These are phyloP conservation scores for Diaporthe citriasiana DNA, from an alignment of 2,329 filamentous ascomycete species.

Conservation along the genomic window DNA sequence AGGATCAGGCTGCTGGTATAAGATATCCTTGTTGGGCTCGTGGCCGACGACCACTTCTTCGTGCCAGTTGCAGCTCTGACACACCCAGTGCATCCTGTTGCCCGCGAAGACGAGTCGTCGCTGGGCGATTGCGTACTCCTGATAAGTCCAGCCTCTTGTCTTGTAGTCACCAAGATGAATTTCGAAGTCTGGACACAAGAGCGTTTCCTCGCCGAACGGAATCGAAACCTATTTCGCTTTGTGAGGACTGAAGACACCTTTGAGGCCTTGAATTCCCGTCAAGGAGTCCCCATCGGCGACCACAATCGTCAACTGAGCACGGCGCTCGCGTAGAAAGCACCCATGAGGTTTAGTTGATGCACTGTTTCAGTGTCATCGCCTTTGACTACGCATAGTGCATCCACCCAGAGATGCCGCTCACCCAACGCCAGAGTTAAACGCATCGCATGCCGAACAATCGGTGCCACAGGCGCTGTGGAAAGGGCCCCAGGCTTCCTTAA, in stretches of 20 bases:
- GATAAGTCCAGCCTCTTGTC: constrained; percentile 15
- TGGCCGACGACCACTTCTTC: neutral
- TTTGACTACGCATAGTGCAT: constrained; percentile 52
- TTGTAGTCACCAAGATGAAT: neutral
- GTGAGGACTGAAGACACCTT: neutral
- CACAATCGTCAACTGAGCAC: constrained; percentile 46
- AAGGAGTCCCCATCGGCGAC: constrained; percentile 1
- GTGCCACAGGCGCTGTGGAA: constrained; percentile 45
- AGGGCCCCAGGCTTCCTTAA: neutral
- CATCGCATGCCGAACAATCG: constrained; percentile 42
- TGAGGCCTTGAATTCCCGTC: constrained; percentile 3
- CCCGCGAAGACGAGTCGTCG: neutral
- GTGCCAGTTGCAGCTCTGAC: neutral
- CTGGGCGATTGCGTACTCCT: constrained; percentile 8
- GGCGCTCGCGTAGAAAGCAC: constrained; percentile 45
- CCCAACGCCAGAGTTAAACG: constrained; percentile 40
- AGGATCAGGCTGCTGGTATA: too few relatives aligned
- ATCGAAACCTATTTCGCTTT: neutral
- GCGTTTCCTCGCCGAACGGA: constrained; percentile 2
- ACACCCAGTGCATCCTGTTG: neutral
- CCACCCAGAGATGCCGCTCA: constrained; percentile 51
- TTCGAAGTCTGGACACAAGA: neutral
- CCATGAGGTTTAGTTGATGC: constrained; percentile 14
- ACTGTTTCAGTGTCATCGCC: constrained; percentile 35
- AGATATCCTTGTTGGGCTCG: neutral